These are phyloP conservation scores for Thymus mandschuricus DNA, from an alignment of 257 asterid species.

Conservation along the genomic window DNA sequence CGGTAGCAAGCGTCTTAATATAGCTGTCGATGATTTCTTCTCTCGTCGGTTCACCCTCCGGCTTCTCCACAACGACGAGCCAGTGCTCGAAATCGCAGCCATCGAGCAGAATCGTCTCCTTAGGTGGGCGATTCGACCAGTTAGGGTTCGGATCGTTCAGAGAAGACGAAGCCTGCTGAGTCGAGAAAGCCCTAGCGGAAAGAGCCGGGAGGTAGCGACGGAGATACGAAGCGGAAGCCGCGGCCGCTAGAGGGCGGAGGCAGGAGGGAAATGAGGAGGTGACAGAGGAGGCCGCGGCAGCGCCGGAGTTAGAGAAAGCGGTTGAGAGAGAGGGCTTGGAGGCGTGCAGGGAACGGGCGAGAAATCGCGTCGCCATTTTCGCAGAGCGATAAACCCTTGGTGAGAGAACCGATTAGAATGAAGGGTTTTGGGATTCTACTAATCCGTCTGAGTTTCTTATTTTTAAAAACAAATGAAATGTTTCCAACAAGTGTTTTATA, in stretches of 20 bases:
- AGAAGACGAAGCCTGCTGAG: conserved; percentile 67
- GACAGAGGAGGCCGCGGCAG: conserved; percentile 27
- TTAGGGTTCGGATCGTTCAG: conserved; percentile 88
- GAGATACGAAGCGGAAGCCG: conserved; percentile 35
- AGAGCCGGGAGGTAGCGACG: conserved; percentile 42
- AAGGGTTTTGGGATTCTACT: conserved; percentile 30
- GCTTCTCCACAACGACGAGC: conserved; percentile 97
- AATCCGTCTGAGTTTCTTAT: no score
- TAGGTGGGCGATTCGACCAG: conserved; percentile 92
- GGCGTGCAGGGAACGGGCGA: conserved; percentile 59
- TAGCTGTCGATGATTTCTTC: conserved; percentile 80
- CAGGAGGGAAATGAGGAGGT: conserved; percentile 50
- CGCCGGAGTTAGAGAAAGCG: conserved; percentile 44
- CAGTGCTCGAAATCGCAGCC: conserved; percentile 99
- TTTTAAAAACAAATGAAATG: no score
- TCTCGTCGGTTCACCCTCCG: conserved; percentile 71
- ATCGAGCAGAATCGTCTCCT: conserved; percentile 91
- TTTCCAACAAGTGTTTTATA: no score
- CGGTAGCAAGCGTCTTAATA: conserved; percentile 70
- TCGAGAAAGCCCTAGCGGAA: conserved; percentile 59
- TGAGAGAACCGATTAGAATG: background rate
- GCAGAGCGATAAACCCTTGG: conserved; percentile 43
- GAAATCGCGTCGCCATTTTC: conserved; percentile 67
- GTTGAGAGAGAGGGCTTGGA: conserved; percentile 39
- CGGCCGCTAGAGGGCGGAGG: conserved; percentile 64